Evolutionary conservation across 1,284 basidiomycete species (phyloP), one percentile per base, ranked within the genome.

Genomic region (Coniophora puteana): DNA sequence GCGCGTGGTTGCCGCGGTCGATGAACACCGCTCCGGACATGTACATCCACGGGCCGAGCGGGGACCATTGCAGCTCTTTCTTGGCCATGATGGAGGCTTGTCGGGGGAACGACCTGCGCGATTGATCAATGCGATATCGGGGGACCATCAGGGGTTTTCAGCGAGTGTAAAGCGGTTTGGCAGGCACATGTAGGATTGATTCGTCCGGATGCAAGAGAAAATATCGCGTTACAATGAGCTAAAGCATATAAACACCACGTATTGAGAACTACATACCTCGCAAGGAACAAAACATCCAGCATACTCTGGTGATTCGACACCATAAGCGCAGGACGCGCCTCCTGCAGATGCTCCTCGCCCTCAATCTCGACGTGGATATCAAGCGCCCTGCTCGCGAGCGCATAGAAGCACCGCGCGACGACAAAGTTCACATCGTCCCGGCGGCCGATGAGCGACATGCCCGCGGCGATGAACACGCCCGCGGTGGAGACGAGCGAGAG

Each of bases 271-370:
- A 51, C 80, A 63, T 59, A 88, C 87, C 77, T 79, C 44, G 89
- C 94, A 40, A 99, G 71, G 54, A 84, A 81, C 27, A 93, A 63
- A 45, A 96, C 77, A 63, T 95, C 93, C 41, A 96, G 64, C 77
- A 93, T 88, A 53, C 87, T 91, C 70, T 98, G 96, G 61, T 99
- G 96, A 62, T 99, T 99, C 8, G 80, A 83, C 47, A 98, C 76
- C 22, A 95, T 63, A 12, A 99, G 81, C 2, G 81, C 77, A 17
- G 89, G 82, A 36, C 74, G 59, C 31, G 74, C 73, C 45, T 31
- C 8, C 58, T 69, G 47, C 37, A 98, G 69, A 58, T 94, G 70
- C 58, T 97, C 88, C 55, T 85, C 81, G 20, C 93, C 93, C 59
- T 97, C 92, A 23, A 98, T 76, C 39, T 82, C 75, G 52, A 97